Percentiles rank a stretch among this genome's conserved stretches.
Conservation (phyloP, 2,329 filamentous ascomycete species). For the Colletotrichum sp. region DNA sequence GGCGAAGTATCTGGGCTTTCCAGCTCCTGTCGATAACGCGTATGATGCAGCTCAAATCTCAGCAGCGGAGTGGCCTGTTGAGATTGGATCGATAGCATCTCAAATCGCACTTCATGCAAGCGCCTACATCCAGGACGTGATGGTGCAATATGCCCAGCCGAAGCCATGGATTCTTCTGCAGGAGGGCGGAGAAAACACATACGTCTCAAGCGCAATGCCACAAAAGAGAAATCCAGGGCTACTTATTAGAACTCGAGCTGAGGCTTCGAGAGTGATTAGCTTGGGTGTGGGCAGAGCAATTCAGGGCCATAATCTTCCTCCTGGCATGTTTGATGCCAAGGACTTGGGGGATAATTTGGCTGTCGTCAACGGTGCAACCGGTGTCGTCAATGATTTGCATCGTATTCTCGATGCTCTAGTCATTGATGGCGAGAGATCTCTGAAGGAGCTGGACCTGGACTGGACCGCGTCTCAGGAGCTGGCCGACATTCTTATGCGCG, state of each 20-base stretch:
- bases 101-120: constrained; percentile 5
- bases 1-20: constrained; percentile 13
- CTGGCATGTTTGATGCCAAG: constrained; percentile 12
- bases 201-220: constrained; percentile 15
- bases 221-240: constrained; percentile 14
- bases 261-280: constrained; percentile 4
- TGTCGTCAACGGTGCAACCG: not conserved
- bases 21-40: constrained; percentile 5
- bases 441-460: constrained; percentile 8
- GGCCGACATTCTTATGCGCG: constrained; percentile 8
- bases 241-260: not conserved
- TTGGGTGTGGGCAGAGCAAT: constrained; percentile 5
- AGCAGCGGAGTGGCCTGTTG: constrained; percentile 7
- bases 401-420: constrained; percentile 5
- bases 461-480: constrained; percentile 17
- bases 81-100: not conserved
- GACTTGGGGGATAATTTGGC: constrained; percentile 2
- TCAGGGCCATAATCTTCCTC: constrained; percentile 10
- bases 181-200: constrained; percentile 11
- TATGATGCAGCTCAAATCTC: constrained; percentile 16
- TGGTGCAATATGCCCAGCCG: constrained; percentile 10
- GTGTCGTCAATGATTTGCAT: not conserved
- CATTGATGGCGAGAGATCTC: not conserved
- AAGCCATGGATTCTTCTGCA: constrained; percentile 13
- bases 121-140: constrained; percentile 12